phyloP scores from a whole-genome alignment of 2,329 filamentous ascomycete genomes.

The Cordyceps farinosa region DNA sequence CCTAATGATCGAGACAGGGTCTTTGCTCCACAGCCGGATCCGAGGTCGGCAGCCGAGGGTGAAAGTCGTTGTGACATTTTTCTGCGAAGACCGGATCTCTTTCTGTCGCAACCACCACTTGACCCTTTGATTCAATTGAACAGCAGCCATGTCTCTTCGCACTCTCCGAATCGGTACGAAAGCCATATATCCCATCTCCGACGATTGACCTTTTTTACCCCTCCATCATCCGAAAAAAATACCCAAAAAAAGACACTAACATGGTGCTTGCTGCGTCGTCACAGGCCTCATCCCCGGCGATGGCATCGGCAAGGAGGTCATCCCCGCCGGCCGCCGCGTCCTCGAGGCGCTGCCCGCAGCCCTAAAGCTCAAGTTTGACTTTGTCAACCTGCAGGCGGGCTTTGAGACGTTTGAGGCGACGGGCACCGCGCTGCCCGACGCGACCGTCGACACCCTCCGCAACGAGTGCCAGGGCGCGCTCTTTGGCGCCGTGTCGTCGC shows the following conservation, averaged over 20 bases:
- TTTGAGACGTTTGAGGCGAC: conserved; percentile 92
- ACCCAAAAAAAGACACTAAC: neutral
- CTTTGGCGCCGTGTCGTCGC: conserved; percentile 93
- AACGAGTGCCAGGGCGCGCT: conserved; percentile 92
- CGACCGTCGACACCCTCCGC: conserved; percentile 84
- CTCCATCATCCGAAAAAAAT: no score
- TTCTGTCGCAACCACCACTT: neutral
- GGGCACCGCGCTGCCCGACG: conserved; percentile 81
- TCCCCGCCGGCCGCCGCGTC: conserved; percentile 85
- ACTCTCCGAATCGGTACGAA: conserved; percentile 41
- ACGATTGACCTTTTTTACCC: no score
- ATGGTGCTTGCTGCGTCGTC: neutral
- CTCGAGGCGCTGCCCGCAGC: conserved; percentile 91
- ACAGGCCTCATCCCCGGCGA: conserved; percentile 93
- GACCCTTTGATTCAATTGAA: conserved; percentile 1
- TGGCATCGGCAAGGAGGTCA: conserved; percentile 97
- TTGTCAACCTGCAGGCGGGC: conserved; percentile 87
- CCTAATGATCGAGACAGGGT: neutral
- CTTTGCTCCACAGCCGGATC: conserved; percentile 10
- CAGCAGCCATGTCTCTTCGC: conserved; percentile 36
- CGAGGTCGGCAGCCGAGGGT: conserved; percentile 16
- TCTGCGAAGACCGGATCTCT: neutral
- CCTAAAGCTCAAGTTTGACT: conserved; percentile 89
- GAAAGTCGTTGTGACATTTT: neutral
- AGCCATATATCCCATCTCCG: no score